These are phyloP conservation scores for Solanum tacnaense DNA, from an alignment of 257 asterid species.

Conservation along the genomic window DNA sequence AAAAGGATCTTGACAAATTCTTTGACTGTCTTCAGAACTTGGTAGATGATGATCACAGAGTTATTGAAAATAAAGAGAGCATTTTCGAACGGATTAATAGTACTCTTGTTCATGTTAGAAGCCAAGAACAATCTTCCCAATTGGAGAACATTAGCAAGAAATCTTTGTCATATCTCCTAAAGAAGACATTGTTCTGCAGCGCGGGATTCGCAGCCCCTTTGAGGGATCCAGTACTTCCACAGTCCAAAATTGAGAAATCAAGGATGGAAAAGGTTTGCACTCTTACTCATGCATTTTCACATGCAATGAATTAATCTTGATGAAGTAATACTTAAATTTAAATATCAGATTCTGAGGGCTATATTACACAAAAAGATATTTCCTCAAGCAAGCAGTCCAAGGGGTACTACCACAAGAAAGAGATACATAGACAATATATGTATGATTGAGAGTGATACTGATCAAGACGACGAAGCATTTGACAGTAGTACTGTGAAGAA, in stretches of 20 bases:
- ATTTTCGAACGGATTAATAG: constrained; percentile 9
- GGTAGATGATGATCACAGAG: constrained; percentile 9
- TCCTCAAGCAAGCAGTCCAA: constrained; percentile 42
- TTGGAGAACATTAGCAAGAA: constrained; percentile 28
- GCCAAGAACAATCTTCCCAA: constrained; percentile 8
- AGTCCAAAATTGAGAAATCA: constrained; percentile 38
- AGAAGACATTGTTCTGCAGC: constrained; percentile 43
- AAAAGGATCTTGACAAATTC: constrained; percentile 21
- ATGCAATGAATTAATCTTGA: background rate
- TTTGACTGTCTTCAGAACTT: constrained; percentile 13
- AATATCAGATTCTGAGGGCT: constrained; percentile 50
- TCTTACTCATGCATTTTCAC: background rate
- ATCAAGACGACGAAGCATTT: background rate
- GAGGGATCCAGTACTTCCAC: constrained; percentile 32
- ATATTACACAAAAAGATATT: constrained; percentile 58
- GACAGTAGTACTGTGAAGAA: background rate
- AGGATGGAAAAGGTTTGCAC: constrained; percentile 56
- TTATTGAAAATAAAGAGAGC: background rate
- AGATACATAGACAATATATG: constrained; percentile 29
- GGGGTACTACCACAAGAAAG: constrained; percentile 8
- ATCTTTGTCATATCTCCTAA: constrained; percentile 45
- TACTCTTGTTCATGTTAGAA: constrained; percentile 13
- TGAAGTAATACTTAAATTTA: background rate
- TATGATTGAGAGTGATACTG: constrained; percentile 11
- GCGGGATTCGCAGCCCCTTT: constrained; percentile 23